phyloP scores from a whole-genome alignment of 495 filamentous ascomycete genomes.

The Aspergillus homomorphus region DNA sequence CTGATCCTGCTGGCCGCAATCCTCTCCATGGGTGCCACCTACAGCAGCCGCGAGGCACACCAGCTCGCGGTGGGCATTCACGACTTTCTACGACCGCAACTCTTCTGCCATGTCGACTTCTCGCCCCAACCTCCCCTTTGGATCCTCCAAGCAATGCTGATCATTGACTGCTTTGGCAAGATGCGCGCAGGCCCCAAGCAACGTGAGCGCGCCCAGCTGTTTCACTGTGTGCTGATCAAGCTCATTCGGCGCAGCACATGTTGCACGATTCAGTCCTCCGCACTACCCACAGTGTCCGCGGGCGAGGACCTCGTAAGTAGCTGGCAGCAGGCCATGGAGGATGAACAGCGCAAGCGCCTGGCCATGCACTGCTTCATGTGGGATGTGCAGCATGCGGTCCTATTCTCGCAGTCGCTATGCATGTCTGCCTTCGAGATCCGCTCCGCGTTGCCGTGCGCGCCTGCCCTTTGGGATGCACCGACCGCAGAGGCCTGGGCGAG shows the following conservation, averaged over 20 bases:
- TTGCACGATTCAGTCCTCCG: conserved; percentile 39
- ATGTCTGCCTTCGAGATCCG: conserved; percentile 58
- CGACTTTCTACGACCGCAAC: conserved; percentile 42
- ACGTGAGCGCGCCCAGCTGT: conserved; percentile 53
- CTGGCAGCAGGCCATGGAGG: conserved; percentile 50
- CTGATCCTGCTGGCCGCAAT: conserved; percentile 48
- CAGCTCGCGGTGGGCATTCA: conserved; percentile 52
- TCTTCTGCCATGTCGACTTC: conserved; percentile 44
- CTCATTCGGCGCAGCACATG: conserved; percentile 54
- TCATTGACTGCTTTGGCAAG: conserved; percentile 60
- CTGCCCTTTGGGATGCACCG: conserved; percentile 49
- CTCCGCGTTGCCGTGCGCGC: conserved; percentile 44
- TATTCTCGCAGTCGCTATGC: conserved; percentile 56
- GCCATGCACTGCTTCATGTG: conserved; percentile 58
- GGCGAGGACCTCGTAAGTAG: conserved; percentile 31
- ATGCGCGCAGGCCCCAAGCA: conserved; percentile 53
- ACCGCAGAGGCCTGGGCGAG: conserved; percentile 46
- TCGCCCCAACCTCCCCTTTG: conserved; percentile 48
- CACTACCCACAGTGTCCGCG: conserved; percentile 21
- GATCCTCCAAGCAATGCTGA: conserved; percentile 54
- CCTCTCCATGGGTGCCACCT: conserved; percentile 54
- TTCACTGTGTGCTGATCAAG: conserved; percentile 57
- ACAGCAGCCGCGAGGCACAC: conserved; percentile 51
- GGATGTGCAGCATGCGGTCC: conserved; percentile 55
- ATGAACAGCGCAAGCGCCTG: conserved; percentile 53